Conservation (phyloP, 129 eudicot species). For the Erigeron canadensis region DNA sequence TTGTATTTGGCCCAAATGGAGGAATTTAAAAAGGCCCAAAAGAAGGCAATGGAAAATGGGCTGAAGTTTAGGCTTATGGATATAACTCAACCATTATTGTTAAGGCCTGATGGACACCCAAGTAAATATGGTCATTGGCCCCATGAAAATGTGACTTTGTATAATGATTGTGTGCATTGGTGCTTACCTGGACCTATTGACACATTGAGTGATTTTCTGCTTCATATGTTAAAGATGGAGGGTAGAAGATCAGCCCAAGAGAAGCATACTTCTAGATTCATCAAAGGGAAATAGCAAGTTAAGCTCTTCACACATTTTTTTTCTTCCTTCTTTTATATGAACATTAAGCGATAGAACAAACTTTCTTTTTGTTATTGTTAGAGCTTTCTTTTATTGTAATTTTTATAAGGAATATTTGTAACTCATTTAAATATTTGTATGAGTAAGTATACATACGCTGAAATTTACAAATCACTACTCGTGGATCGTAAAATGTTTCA, state of each 20-base stretch:
- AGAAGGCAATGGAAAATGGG: slow-evolving; percentile 38
- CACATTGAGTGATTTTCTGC: slow-evolving; percentile 57
- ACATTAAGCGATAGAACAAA: background rate
- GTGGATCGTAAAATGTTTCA: background rate
- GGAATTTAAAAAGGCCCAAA: slow-evolving; percentile 46
- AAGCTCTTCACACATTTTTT: background rate
- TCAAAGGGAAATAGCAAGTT: slow-evolving; percentile 17
- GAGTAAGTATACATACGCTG: background rate
- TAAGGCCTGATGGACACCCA: slow-evolving; percentile 81
- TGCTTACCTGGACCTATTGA: slow-evolving; percentile 69
- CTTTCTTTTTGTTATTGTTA: background rate
- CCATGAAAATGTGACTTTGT: slow-evolving; percentile 46
- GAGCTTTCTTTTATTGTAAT: slow-evolving; percentile 10
- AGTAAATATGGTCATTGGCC: slow-evolving; percentile 66
- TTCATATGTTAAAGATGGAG: slow-evolving; percentile 58
- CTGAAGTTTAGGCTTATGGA: slow-evolving; percentile 49
- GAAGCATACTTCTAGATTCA: slow-evolving; percentile 4
- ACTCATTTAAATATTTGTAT: background rate
- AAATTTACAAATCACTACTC: background rate
- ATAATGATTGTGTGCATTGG: slow-evolving; percentile 67
- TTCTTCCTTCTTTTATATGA: background rate
- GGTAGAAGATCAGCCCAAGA: slow-evolving; percentile 28
- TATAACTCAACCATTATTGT: slow-evolving; percentile 46
- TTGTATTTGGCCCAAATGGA: slow-evolving; percentile 49
- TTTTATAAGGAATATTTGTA: slow-evolving; percentile 15